phyloP scores from a whole-genome alignment of 176 grass and related monocot species.

The Zizania latifolia region DNA sequence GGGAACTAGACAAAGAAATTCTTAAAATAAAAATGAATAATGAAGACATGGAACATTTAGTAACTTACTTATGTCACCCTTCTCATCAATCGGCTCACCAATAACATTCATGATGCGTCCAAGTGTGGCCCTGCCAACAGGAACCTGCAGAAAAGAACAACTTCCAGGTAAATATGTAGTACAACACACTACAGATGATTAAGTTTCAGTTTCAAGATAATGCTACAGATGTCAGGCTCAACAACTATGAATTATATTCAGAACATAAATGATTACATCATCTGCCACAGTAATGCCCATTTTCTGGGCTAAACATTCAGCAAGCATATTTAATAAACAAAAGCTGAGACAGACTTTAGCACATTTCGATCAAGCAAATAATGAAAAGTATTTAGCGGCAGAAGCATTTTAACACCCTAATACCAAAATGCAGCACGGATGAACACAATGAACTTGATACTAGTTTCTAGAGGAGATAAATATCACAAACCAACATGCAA shows the following conservation, averaged over 20 bases:
- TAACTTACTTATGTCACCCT: slow-evolving; percentile 77
- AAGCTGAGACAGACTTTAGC: background rate
- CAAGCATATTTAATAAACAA: background rate
- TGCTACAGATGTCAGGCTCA: background rate
- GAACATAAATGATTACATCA: background rate
- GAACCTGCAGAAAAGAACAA: slow-evolving; percentile 48
- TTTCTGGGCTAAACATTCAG: background rate
- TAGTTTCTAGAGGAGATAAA: background rate
- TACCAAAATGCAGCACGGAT: background rate
- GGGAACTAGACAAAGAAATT: background rate
- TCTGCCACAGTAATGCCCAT: background rate
- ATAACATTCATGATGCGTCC: slow-evolving; percentile 93
- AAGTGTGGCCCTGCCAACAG: slow-evolving; percentile 91
- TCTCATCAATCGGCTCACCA: slow-evolving; percentile 87
- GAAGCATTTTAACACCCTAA: background rate
- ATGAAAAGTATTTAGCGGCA: background rate
- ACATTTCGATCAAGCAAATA: background rate
- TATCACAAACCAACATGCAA: background rate
- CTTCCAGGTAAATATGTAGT: background rate
- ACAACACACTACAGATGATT: background rate
- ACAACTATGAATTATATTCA: background rate
- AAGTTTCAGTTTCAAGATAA: background rate
- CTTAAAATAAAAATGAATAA: background rate
- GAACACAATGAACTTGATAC: background rate
- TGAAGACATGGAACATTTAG: background rate